phyloP scores from a whole-genome alignment of 75 land plant genomes.

The Gnetum montanum region DNA sequence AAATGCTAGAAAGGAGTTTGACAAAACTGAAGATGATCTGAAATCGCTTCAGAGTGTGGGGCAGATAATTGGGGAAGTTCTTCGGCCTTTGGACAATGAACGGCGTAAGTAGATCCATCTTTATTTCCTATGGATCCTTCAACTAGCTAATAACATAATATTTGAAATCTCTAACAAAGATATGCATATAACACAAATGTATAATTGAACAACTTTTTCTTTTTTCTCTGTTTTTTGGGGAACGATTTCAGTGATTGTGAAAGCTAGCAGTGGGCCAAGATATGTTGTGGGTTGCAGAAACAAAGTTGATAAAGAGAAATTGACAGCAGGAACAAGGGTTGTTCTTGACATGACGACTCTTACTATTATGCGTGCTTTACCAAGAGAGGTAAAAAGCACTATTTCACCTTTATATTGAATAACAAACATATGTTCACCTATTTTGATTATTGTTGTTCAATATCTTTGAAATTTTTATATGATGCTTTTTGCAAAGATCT shows the following conservation, averaged over 20 bases:
- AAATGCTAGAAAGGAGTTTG: constrained; percentile 74
- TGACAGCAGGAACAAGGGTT: constrained; percentile 88
- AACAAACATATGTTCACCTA: neutral
- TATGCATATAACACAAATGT: neutral
- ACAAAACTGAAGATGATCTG: constrained; percentile 94
- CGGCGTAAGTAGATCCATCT: constrained; percentile 42
- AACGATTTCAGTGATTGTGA: constrained; percentile 98
- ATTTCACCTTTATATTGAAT: neutral
- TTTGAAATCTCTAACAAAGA: neutral
- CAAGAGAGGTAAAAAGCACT: constrained; percentile 48
- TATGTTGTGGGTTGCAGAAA: constrained; percentile 96
- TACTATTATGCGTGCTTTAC: constrained; percentile 90
- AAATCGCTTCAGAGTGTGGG: constrained; percentile 98
- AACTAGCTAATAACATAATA: too few species aligned
- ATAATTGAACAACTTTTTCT: neutral
- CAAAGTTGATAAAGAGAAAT: constrained; percentile 89
- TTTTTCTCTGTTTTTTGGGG: constrained; percentile 2
- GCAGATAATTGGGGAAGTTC: constrained; percentile 88
- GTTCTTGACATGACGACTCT: constrained; percentile 98
- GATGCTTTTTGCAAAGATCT: neutral
- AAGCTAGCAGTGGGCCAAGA: constrained; percentile 97
- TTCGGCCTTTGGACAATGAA: constrained; percentile 90
- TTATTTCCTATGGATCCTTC: constrained; percentile 3
- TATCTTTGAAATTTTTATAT: neutral
- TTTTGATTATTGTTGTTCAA: neutral